Conservation (phyloP, 257 asterid genomes). For the Solanum pinnatisectum region DNA sequence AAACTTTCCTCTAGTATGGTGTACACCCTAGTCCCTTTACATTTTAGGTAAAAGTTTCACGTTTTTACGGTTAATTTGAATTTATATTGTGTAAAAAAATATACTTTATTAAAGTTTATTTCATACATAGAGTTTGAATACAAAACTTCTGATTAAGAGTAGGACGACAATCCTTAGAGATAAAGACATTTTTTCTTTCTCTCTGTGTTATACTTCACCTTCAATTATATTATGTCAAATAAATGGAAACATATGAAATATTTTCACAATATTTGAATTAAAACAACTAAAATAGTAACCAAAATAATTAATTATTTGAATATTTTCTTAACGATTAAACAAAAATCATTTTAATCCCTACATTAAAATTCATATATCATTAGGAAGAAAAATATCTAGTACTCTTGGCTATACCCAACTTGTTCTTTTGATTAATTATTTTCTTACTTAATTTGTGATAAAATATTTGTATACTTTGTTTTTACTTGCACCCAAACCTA, state of each 20-base stretch:
- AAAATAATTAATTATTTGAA: neutral
- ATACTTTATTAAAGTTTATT: neutral
- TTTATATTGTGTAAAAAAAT: neutral
- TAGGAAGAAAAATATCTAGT: neutral
- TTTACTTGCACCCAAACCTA: neutral
- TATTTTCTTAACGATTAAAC: neutral
- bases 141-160: neutral
- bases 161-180: neutral
- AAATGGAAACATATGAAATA: neutral
- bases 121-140: rapidly evolving
- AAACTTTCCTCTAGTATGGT: neutral
- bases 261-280: neutral
- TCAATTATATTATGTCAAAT: neutral
- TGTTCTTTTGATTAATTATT: neutral
- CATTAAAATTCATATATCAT: neutral
- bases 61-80: neutral
- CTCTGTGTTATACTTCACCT: neutral
- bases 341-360: neutral
- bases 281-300: neutral
- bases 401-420: neutral
- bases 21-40: neutral
- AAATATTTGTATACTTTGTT: neutral
- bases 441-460: neutral
- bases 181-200: neutral
- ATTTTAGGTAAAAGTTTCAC: neutral